Conservation (phyloP, 2,329 filamentous ascomycete genomes). For the Colletotrichum viniferum region DNA sequence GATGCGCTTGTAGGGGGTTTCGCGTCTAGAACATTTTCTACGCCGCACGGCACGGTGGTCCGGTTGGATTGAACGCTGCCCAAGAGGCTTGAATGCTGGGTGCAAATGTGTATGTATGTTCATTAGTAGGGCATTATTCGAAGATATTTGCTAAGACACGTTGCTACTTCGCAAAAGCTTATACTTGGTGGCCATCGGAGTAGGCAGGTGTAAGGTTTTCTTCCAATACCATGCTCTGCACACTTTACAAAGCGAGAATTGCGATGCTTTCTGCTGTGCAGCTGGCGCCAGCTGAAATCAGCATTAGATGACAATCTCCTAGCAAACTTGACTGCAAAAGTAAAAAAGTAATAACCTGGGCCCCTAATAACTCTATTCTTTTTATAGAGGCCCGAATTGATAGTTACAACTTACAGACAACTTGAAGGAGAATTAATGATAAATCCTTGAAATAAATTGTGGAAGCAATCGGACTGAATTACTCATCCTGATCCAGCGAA, state of each 20-base stretch:
- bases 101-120: background rate
- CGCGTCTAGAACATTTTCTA: background rate
- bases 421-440: accelerated
- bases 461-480: background rate
- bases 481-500: background rate
- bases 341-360: background rate
- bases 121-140: background rate
- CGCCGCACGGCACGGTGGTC: background rate
- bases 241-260: too few relatives aligned
- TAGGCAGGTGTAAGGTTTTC: background rate
- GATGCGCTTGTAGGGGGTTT: background rate
- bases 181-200: accelerated
- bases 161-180: background rate
- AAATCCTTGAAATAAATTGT: background rate
- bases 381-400: too few relatives aligned
- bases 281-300: background rate
- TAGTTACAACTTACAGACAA: background rate
- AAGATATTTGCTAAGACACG: background rate
- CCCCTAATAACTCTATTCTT: too few relatives aligned
- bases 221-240: background rate
- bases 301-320: too few relatives aligned
- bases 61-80: background rate
- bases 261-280: too few relatives aligned
- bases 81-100: background rate
- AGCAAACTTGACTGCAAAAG: background rate